Percentiles rank a stretch among this genome's conserved stretches.
Evolutionary conservation across 2,329 filamentous ascomycete species (phyloP).

Genomic region (Ophiostoma himal-ulmi): DNA sequence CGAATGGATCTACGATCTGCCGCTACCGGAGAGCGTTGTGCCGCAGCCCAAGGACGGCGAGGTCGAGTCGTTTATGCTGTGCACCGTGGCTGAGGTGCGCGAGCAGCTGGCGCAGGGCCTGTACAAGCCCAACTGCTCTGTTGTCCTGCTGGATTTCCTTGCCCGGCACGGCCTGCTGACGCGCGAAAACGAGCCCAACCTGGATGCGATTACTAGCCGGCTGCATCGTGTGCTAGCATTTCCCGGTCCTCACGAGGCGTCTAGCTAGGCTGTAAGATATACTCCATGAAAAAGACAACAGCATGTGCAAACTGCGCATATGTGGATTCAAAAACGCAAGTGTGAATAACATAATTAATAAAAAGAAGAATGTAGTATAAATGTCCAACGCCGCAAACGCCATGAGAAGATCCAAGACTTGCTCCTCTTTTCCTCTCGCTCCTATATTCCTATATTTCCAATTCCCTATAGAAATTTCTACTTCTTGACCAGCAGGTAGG

Average conservation of each 20-base stretch:
- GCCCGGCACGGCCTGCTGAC: constrained; percentile 77
- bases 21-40: constrained; percentile 58
- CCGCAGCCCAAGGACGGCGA: constrained; percentile 81
- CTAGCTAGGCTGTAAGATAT: not conserved
- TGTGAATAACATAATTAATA: not conserved
- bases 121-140: constrained; percentile 90
- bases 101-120: constrained; percentile 61
- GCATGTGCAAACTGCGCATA: too few relatives aligned
- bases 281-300: not conserved
- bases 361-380: not conserved
- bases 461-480: constrained; percentile 36
- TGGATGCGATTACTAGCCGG: constrained; percentile 66
- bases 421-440: not conserved
- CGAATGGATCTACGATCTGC: constrained; percentile 86
- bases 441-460: not conserved
- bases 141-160: constrained; percentile 85
- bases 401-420: constrained; percentile 5
- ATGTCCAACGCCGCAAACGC: constrained; percentile 9
- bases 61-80: constrained; percentile 77
- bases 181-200: constrained; percentile 69
- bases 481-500: constrained; percentile 93
- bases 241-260: constrained; percentile 50
- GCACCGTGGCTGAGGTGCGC: constrained; percentile 65
- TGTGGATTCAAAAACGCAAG: not conserved
- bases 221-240: constrained; percentile 78